These are phyloP conservation scores for Eimeria sp. DNA, from an alignment of 169 alveolate genomes.

Conservation along the genomic window DNA sequence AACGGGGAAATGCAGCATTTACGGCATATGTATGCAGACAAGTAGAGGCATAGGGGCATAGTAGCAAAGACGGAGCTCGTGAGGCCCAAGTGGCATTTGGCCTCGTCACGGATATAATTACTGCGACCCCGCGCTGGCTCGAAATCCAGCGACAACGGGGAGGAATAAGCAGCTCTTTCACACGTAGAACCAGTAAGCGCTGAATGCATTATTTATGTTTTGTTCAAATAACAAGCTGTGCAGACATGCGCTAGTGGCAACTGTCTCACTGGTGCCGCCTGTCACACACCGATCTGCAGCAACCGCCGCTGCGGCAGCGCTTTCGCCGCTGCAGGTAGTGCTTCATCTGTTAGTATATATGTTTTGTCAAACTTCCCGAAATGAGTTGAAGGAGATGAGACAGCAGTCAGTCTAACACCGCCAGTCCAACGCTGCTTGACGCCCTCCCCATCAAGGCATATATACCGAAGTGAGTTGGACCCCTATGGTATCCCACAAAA, in stretches of 20 bases:
- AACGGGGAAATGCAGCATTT: not conserved
- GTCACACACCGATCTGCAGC: not conserved
- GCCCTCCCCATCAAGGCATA: not conserved
- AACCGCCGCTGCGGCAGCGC: slow-evolving; percentile 9
- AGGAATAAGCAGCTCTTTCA: no score
- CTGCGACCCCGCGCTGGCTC: no score
- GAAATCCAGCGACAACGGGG: no score
- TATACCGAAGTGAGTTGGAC: not conserved
- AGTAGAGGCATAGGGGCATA: not conserved
- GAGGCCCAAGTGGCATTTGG: not conserved
- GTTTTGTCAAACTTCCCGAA: not conserved
- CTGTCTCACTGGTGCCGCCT: no score
- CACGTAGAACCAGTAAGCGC: no score
- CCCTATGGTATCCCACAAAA: not conserved
- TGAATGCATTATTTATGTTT: not conserved
- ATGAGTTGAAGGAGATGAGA: not conserved
- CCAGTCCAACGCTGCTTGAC: not conserved
- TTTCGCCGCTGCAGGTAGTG: not conserved
- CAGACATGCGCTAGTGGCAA: no score
- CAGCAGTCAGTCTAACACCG: not conserved
- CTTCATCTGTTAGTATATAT: not conserved
- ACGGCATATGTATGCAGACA: not conserved
- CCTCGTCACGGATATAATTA: not conserved
- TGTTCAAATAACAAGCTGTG: no score
- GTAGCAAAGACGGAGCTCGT: not conserved